Percentiles rank a stretch among this genome's conserved stretches.
Conservation (phyloP, 176 grass and related monocot genomes). For the Coix lacrymajobi region DNA sequence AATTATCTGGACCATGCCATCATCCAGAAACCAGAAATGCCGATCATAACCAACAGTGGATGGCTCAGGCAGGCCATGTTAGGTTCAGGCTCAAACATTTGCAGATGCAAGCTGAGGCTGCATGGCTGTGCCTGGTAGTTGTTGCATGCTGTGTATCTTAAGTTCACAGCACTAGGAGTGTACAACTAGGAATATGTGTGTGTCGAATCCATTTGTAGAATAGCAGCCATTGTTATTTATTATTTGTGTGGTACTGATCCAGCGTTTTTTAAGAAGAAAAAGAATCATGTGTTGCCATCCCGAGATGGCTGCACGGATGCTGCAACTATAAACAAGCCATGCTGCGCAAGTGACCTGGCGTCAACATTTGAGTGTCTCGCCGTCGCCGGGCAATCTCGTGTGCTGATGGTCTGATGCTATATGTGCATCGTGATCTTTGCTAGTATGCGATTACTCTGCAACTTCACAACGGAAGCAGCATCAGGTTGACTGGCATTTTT, state of each 20-base stretch:
- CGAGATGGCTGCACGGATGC: neutral
- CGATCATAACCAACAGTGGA: neutral
- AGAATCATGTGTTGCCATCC: neutral
- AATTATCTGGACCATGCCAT: neutral
- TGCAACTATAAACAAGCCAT: neutral
- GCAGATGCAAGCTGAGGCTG: neutral
- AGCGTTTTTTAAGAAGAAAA: too few species aligned
- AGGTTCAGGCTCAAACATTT: neutral
- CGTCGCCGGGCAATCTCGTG: neutral
- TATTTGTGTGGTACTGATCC: neutral
- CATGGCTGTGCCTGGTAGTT: constrained; percentile 6
- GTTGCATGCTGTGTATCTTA: constrained; percentile 14
- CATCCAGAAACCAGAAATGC: neutral
- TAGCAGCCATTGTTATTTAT: neutral
- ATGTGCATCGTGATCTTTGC: neutral
- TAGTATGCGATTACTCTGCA: too few species aligned
- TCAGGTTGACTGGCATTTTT: constrained; percentile 1
- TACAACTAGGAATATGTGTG: neutral
- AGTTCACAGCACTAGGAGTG: neutral
- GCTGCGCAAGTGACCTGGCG: neutral
- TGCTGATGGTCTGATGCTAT: neutral
- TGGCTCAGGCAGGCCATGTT: neutral
- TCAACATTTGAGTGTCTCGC: neutral
- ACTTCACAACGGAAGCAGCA: neutral
- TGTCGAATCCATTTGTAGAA: constrained; percentile 21